A percentile compares a stretch with the other conserved stretches of the same genome.
These are phyloP conservation scores for Desmodesmus armatus DNA, from an alignment of 139 green algal genomes.

Conservation along the genomic window DNA sequence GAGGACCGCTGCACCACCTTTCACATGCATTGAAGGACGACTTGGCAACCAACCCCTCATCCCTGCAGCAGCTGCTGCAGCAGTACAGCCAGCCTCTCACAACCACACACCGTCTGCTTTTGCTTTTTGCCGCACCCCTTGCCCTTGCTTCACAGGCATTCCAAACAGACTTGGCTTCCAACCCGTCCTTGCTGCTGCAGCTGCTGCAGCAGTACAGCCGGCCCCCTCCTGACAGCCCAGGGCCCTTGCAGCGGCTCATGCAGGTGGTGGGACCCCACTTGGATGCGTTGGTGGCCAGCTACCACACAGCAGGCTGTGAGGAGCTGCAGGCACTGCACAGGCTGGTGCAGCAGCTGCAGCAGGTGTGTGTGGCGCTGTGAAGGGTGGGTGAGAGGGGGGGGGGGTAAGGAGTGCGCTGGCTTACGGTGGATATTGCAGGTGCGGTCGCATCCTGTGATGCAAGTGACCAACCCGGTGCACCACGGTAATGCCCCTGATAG, in stretches of 20 bases:
- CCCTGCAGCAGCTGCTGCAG: too few relatives aligned
- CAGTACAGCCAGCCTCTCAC: too few relatives aligned
- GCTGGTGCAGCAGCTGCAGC: background rate
- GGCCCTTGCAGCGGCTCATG: conserved; percentile 28
- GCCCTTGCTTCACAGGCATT: too few relatives aligned
- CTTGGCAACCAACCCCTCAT: too few relatives aligned
- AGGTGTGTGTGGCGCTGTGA: background rate
- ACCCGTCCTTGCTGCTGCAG: background rate
- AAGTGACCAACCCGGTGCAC: too few relatives aligned
- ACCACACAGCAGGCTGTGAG: background rate
- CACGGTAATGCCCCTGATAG: background rate
- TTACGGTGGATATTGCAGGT: too few relatives aligned
- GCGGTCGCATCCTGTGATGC: too few relatives aligned
- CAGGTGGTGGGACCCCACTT: background rate
- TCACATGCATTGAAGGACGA: conserved; percentile 30
- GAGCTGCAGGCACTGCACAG: background rate
- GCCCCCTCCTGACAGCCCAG: background rate
- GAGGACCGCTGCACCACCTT: too few relatives aligned
- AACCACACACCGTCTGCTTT: too few relatives aligned
- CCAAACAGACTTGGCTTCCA: background rate
- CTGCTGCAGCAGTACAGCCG: conserved; percentile 19
- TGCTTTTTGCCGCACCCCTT: too few relatives aligned
- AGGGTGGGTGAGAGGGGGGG: too few relatives aligned
- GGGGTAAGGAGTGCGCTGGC: too few relatives aligned
- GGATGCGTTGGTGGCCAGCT: background rate